These are phyloP conservation scores for Podila clonocystis DNA, from an alignment of 192 early-diverging fungal species.

Conservation along the genomic window DNA sequence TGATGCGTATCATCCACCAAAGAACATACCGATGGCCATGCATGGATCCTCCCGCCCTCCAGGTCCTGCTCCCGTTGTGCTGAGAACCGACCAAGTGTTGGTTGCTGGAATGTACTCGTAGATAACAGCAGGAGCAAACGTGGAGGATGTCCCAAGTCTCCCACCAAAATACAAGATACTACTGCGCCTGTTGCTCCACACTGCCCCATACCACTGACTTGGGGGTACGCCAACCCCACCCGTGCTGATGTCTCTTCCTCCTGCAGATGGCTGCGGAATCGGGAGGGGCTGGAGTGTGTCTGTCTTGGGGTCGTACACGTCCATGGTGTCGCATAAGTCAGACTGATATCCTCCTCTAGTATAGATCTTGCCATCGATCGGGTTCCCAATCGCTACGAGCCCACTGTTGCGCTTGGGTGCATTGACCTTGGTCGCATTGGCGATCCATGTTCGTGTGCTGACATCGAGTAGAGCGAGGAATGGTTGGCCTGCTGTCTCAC, in stretches of 20 bases:
- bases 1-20: not conserved
- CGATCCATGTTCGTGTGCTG: conserved; percentile 2
- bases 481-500: conserved; percentile 3
- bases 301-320: conserved; percentile 21
- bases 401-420: conserved; percentile 6
- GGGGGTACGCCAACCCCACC: conserved; percentile 7
- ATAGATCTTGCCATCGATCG: conserved; percentile 35
- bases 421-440: not conserved
- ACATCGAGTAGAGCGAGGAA: conserved; percentile 18
- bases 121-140: conserved; percentile 6
- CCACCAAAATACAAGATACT: conserved; percentile 43
- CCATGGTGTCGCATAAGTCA: conserved; percentile 6
- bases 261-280: not conserved
- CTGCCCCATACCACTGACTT: conserved; percentile 15
- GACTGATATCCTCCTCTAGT: conserved; percentile 23
- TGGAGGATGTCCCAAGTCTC: not conserved
- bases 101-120: conserved; percentile 22
- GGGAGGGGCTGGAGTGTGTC: conserved; percentile 10
- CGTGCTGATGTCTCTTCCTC: not conserved
- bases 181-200: conserved; percentile 10
- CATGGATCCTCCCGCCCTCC: conserved; percentile 15
- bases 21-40: conserved; percentile 22
- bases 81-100: conserved; percentile 13
- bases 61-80: conserved; percentile 10
- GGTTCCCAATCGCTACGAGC: conserved; percentile 3